Base-by-base conservation (phyloP, 2,329 filamentous ascomycete species). In the Daldinia sp. region DNA sequence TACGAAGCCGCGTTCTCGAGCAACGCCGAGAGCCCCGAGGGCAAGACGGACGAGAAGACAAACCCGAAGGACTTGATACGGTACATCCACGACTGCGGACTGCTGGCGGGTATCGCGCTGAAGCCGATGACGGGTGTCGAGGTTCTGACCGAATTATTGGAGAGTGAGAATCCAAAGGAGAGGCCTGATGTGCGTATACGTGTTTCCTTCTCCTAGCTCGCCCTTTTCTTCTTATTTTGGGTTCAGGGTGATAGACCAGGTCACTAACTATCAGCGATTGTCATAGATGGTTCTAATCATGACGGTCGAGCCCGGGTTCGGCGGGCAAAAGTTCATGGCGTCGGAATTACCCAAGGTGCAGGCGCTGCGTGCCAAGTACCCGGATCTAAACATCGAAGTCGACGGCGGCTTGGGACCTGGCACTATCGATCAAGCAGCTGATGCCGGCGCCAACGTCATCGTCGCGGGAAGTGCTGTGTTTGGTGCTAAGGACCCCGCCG, bases 251-350 rank as follows among this genome's bases (percentile, higher is more conserved):
- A n/a, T n/a, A n/a, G 35, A 39, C 35, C 15, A 39, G 7, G 3
- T 7, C 17, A 19, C 17, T n/a, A 32, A 29, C 13, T n/a, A 11
- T 17, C 17, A 10, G 32, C 17, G 9, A 34, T 17, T 21, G 15
- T 35, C 9, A 29, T 66, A 97, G 94, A 99, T 99, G 95, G 93
- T 97, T 34, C 88, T 99, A 15, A 87, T 99, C 63, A 99, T 99
- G 95, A 99, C 95, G 1, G 95, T 99, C 41, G 87, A 99, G 79
- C 95, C 95, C 43, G 95, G 95, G 45, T 99, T 99, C 75, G 95
- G 95, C 66, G 95, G 95, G 5, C 95, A 99, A 77, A 97, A 97
- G 75, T 99, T 99, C 83, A 98, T 98, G 93, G 89, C 93, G 10
- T 92, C 92, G 5, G 93, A 97, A 81, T 87, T 99, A 70, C 93